Percentiles rank a stretch among this genome's conserved stretches.
phyloP scores from a whole-genome alignment of 129 eudicot species.

The Ambrosia artemisiifolia region DNA sequence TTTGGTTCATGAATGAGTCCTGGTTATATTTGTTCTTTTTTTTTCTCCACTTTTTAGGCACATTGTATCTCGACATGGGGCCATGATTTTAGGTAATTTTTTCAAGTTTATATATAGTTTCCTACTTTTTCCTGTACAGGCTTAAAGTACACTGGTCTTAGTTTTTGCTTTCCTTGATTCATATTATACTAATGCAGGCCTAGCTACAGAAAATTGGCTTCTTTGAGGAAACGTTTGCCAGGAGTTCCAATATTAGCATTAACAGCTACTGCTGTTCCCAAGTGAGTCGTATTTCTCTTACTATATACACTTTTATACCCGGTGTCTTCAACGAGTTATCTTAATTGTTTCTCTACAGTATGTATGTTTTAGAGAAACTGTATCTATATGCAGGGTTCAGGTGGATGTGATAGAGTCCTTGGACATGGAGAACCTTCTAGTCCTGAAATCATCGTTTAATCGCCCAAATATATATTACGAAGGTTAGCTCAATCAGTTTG shows the following conservation, averaged over 20 bases:
- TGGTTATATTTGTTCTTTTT: conserved; percentile 6
- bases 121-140: neutral
- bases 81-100: conserved; percentile 79
- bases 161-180: conserved; percentile 6
- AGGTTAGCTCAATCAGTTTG: conserved; percentile 44
- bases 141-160: neutral
- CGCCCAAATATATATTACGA: conserved; percentile 91
- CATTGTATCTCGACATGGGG: conserved; percentile 99
- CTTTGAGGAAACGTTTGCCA: conserved; percentile 67
- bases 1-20: neutral
- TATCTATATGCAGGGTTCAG: conserved; percentile 65
- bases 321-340: neutral
- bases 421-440: conserved; percentile 67
- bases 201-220: conserved; percentile 89
- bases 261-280: conserved; percentile 99
- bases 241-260: conserved; percentile 76
- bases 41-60: conserved; percentile 54
- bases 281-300: conserved; percentile 48
- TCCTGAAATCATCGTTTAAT: conserved; percentile 86
- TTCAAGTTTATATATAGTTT: neutral
- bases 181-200: conserved; percentile 53
- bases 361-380: neutral
- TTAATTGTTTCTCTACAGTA: neutral
- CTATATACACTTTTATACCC: neutral
- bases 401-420: conserved; percentile 81